phyloP scores from a whole-genome alignment of 305 asterid genomes.

The Rubia peregrina region DNA sequence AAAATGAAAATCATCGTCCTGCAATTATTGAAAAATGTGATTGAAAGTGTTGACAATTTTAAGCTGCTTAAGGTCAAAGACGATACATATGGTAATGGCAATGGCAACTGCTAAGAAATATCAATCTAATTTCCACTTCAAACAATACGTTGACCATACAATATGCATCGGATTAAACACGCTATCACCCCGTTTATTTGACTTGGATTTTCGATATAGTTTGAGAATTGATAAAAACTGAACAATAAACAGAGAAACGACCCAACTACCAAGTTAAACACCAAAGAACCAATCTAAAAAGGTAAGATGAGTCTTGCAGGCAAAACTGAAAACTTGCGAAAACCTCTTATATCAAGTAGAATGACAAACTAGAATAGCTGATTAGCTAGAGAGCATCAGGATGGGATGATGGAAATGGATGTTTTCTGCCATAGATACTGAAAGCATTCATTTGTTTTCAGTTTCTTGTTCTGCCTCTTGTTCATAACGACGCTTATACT shows the following conservation, averaged over 20 bases:
- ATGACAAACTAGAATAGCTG: background rate
- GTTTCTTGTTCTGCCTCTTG: slow-evolving; percentile 37
- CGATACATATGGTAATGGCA: background rate
- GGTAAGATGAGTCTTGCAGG: background rate
- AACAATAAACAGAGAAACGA: too few species aligned
- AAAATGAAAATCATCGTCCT: background rate
- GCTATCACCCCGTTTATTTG: too few species aligned
- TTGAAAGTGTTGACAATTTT: background rate
- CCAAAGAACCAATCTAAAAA: background rate
- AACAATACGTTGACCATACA: background rate
- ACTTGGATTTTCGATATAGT: too few species aligned
- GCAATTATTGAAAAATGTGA: background rate
- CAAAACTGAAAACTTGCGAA: background rate
- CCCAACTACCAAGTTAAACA: background rate
- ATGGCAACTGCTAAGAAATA: background rate
- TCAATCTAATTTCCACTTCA: background rate
- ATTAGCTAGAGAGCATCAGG: background rate
- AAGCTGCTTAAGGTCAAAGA: background rate
- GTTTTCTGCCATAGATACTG: background rate
- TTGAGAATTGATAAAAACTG: too few species aligned
- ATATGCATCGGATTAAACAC: too few species aligned
- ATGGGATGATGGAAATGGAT: background rate
- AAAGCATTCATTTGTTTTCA: slow-evolving; percentile 31
- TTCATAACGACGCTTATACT: slow-evolving; percentile 63
- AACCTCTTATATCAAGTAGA: background rate